A percentile compares a stretch with the other conserved stretches of the same genome.
Conservation (phyloP, 2,329 filamentous ascomycete species). For the Clonostachys rosea region DNA sequence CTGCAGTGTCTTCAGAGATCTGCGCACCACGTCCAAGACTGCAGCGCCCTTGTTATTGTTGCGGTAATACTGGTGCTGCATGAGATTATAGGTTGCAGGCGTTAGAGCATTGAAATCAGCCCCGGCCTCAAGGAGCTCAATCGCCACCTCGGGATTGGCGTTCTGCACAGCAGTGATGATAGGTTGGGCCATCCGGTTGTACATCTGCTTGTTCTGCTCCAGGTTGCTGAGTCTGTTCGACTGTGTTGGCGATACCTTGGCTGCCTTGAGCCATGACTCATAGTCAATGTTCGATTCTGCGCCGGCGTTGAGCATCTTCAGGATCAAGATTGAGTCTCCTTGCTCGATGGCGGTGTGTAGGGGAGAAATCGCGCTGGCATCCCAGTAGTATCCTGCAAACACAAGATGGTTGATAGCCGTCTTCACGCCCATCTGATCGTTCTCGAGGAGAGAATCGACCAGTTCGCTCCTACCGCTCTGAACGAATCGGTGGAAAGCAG, state of each 20-base stretch:
- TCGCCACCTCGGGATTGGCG: conserved; percentile 37
- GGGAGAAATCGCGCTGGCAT: conserved; percentile 33
- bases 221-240: conserved; percentile 22
- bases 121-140: conserved; percentile 57
- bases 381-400: conserved; percentile 27
- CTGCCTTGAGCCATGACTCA: conserved; percentile 58
- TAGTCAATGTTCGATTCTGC: conserved; percentile 57
- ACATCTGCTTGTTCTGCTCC: conserved; percentile 44
- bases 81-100: conserved; percentile 22
- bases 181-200: conserved; percentile 56
- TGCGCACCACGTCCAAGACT: conserved; percentile 56
- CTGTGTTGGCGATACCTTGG: conserved; percentile 36
- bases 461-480: conserved; percentile 40
- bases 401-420: conserved; percentile 64
- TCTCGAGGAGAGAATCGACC: conserved; percentile 42
- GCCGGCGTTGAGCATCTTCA: conserved; percentile 60
- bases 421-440: conserved; percentile 56
- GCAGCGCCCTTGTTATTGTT: conserved; percentile 33
- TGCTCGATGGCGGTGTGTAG: conserved; percentile 54
- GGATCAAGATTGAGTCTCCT: conserved; percentile 45
- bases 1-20: conserved; percentile 30
- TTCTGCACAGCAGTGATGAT: conserved; percentile 54
- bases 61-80: conserved; percentile 23
- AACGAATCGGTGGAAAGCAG: conserved; percentile 62
- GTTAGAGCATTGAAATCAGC: conserved; percentile 62